Evolutionary conservation across 1,284 basidiomycete genomes (phyloP).

Genomic region (Chondrostereum purpureum): DNA sequence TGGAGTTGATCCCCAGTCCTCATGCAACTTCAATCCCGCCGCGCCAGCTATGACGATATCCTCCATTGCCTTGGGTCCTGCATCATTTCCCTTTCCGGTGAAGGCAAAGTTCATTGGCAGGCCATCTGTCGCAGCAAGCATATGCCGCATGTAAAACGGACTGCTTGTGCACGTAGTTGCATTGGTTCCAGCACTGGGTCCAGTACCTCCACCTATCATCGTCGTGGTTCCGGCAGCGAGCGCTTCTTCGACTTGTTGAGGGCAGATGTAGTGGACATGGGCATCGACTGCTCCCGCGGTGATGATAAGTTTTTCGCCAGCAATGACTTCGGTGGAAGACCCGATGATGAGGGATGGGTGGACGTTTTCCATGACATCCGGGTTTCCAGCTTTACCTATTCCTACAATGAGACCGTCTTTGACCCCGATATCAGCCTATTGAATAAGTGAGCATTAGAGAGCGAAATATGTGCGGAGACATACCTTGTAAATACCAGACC

Average conservation of each 20-base stretch:
- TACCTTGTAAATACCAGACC: slow-evolving; percentile 93
- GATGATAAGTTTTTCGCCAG: slow-evolving; percentile 89
- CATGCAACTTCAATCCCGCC: slow-evolving; percentile 90
- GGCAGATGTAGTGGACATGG: slow-evolving; percentile 92
- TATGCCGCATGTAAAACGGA: slow-evolving; percentile 80
- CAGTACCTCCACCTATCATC: slow-evolving; percentile 90
- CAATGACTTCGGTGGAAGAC: slow-evolving; percentile 88
- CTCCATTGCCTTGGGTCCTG: slow-evolving; percentile 63
- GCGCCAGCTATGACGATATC: slow-evolving; percentile 89
- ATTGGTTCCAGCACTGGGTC: slow-evolving; percentile 84
- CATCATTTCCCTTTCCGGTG: slow-evolving; percentile 93
- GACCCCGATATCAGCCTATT: slow-evolving; percentile 95
- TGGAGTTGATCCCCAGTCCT: slow-evolving; percentile 97
- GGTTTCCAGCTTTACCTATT: slow-evolving; percentile 97
- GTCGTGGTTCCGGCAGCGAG: slow-evolving; percentile 77
- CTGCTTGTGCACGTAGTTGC: slow-evolving; percentile 96
- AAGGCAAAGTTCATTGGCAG: slow-evolving; percentile 87
- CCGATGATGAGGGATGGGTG: slow-evolving; percentile 75
- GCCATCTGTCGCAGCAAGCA: slow-evolving; percentile 85
- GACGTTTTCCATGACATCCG: slow-evolving; percentile 86
- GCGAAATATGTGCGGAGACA: neutral
- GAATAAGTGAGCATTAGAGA: slow-evolving; percentile 8
- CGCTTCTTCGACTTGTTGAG: slow-evolving; percentile 78
- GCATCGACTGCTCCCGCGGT: slow-evolving; percentile 93
- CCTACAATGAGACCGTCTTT: slow-evolving; percentile 80